Conservation (phyloP, 2,329 filamentous ascomycete genomes). For the Colletotrichum sidae region DNA sequence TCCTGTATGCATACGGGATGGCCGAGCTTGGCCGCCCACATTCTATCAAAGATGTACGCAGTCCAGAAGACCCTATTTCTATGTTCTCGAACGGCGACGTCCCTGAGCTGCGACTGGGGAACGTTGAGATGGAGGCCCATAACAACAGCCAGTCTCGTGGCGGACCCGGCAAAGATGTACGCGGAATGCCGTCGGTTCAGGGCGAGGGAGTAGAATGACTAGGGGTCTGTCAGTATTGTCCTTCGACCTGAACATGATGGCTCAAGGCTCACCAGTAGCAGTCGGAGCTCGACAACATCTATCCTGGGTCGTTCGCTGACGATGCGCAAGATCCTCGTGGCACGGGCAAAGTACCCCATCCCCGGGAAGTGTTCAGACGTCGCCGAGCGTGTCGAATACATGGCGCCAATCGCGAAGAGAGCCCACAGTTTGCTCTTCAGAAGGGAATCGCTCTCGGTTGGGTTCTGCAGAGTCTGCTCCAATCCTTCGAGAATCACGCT, state of each 20-base stretch:
- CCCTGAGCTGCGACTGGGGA: conserved; percentile 52
- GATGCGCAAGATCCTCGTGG: conserved; percentile 52
- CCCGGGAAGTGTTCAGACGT: conserved; percentile 53
- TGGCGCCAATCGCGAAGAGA: conserved; percentile 58
- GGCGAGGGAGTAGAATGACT: conserved; percentile 58
- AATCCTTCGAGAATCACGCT: conserved; percentile 51
- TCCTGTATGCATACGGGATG: conserved; percentile 61
- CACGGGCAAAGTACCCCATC: conserved; percentile 54
- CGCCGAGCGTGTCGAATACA: conserved; percentile 55
- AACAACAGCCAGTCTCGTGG: conserved; percentile 55
- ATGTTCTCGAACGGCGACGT: conserved; percentile 52
- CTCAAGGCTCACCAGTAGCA: conserved; percentile 53
- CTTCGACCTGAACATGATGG: not conserved
- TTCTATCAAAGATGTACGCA: conserved; percentile 56
- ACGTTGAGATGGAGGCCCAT: conserved; percentile 57
- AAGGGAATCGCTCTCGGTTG: conserved; percentile 47
- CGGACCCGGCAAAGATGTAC: conserved; percentile 56
- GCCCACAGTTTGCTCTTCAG: conserved; percentile 55
- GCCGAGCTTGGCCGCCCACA: conserved; percentile 61
- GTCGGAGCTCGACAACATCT: conserved; percentile 55
- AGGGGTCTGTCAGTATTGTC: not conserved
- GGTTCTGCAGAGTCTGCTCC: conserved; percentile 51
- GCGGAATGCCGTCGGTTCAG: conserved; percentile 59
- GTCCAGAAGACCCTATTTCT: conserved; percentile 57
- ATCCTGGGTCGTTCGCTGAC: conserved; percentile 55